Conservation (phyloP, 2,329 filamentous ascomycete genomes). For the Orbilia brochopaga region DNA sequence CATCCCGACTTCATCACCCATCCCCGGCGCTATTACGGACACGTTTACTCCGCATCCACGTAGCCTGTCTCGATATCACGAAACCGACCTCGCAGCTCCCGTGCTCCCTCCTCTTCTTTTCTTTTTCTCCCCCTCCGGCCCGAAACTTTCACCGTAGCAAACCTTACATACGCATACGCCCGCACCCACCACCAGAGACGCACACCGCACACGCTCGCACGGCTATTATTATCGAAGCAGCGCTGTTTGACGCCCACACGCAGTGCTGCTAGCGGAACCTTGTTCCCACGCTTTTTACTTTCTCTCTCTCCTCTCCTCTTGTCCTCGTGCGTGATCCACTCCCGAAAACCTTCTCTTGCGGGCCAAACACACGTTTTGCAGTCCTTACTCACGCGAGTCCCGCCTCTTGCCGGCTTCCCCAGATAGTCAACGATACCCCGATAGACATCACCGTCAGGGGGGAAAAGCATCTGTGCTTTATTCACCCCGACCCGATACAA, state of each 20-base stretch:
- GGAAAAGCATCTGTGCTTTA: slow-evolving; percentile 16
- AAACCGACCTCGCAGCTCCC: neutral
- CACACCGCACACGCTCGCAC: neutral
- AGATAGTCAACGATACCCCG: slow-evolving; percentile 25
- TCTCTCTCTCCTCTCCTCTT: neutral
- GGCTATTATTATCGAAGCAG: slow-evolving; percentile 13
- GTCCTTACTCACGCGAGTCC: slow-evolving; percentile 4
- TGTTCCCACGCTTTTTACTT: slow-evolving; percentile 27
- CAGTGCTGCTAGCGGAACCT: slow-evolving; percentile 36
- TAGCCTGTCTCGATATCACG: neutral
- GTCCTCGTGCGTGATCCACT: slow-evolving; percentile 45
- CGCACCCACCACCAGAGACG: too few relatives aligned
- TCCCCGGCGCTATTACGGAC: too few relatives aligned
- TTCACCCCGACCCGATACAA: slow-evolving; percentile 17
- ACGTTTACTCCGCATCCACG: neutral
- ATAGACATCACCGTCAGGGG: slow-evolving; percentile 16
- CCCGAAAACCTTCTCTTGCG: slow-evolving; percentile 1
- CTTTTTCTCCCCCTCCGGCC: neutral
- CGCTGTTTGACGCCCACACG: slow-evolving; percentile 33
- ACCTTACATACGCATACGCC: neutral
- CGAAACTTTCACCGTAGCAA: slow-evolving; percentile 18
- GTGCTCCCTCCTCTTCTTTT: neutral
- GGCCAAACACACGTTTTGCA: slow-evolving; percentile 1
- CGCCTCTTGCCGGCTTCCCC: neutral
- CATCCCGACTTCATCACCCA: too few relatives aligned